Evolutionary conservation across 768 basidiomycete genomes (phyloP).

Genomic region (Leccinum boreale): DNA sequence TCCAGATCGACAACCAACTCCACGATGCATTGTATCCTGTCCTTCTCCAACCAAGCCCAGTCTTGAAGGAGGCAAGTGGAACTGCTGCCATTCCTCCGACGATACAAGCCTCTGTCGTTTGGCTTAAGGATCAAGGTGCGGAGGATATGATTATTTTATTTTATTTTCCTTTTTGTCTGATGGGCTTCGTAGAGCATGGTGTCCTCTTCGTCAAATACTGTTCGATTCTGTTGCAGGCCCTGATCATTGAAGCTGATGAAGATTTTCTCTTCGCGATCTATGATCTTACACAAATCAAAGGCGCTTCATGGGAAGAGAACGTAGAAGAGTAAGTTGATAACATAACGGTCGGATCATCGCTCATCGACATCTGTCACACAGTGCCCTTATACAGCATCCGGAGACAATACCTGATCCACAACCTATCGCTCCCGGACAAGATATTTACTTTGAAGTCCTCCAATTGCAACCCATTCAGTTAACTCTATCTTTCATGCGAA

Average conservation of each 20-base stretch:
- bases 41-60: slow-evolving; percentile 88
- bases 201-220: slow-evolving; percentile 98
- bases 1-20: slow-evolving; percentile 97
- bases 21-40: slow-evolving; percentile 96
- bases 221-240: slow-evolving; percentile 86
- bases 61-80: slow-evolving; percentile 70
- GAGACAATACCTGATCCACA: slow-evolving; percentile 70
- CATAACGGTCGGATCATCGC: neutral
- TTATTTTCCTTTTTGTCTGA: neutral
- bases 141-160: neutral
- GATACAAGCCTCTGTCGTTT: slow-evolving; percentile 81
- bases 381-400: slow-evolving; percentile 70
- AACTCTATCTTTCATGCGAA: slow-evolving; percentile 94
- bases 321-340: slow-evolving; percentile 60
- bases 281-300: slow-evolving; percentile 88
- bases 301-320: slow-evolving; percentile 83
- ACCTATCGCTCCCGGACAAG: slow-evolving; percentile 61
- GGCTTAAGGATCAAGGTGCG: slow-evolving; percentile 90
- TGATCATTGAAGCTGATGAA: slow-evolving; percentile 96
- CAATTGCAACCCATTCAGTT: slow-evolving; percentile 93
- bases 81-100: slow-evolving; percentile 79
- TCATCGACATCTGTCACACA: slow-evolving; percentile 27
- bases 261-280: slow-evolving; percentile 91
- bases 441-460: slow-evolving; percentile 93
- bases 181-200: slow-evolving; percentile 70